phyloP scores from a whole-genome alignment of 306 rosid species.

The Geum urbanum region DNA sequence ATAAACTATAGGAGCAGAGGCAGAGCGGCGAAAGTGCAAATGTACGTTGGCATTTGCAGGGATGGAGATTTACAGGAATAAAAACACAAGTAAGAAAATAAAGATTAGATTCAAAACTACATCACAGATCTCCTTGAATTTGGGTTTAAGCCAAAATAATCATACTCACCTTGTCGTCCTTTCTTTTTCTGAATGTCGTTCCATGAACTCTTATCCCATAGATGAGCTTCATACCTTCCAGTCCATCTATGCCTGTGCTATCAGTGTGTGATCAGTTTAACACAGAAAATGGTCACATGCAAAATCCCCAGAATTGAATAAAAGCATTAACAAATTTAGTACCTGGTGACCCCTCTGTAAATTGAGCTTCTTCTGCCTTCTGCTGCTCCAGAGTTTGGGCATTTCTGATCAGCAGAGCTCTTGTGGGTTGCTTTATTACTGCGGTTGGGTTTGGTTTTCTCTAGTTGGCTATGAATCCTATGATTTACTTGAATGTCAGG shows the following conservation, averaged over 20 bases:
- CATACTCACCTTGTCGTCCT: slow-evolving; percentile 79
- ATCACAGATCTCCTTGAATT: slow-evolving; percentile 51
- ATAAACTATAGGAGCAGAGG: slow-evolving; percentile 70
- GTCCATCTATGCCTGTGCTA: slow-evolving; percentile 96
- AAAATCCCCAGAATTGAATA: slow-evolving; percentile 25
- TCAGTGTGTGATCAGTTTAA: too few species aligned
- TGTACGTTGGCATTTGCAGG: slow-evolving; percentile 62
- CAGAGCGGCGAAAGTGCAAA: slow-evolving; percentile 43
- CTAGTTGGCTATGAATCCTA: slow-evolving; percentile 9
- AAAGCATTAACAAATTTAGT: background rate
- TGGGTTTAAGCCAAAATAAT: slow-evolving; percentile 10
- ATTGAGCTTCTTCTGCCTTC: slow-evolving; percentile 68
- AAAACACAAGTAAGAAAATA: slow-evolving; percentile 51
- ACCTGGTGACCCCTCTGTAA: slow-evolving; percentile 96
- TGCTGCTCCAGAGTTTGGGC: slow-evolving; percentile 25
- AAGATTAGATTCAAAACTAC: background rate
- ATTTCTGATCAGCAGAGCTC: slow-evolving; percentile 22
- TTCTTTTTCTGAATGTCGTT: slow-evolving; percentile 79
- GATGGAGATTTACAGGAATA: slow-evolving; percentile 44
- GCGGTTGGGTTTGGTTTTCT: slow-evolving; percentile 30
- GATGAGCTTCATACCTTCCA: slow-evolving; percentile 83
- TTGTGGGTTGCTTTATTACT: slow-evolving; percentile 22
- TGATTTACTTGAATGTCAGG: slow-evolving; percentile 7
- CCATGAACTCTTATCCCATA: slow-evolving; percentile 96
- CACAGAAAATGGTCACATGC: too few species aligned